A percentile compares a stretch with the other conserved stretches of the same genome.
Evolutionary conservation across 495 filamentous ascomycete species (phyloP).

Genomic region (Penicillium macrosclerotiorum): DNA sequence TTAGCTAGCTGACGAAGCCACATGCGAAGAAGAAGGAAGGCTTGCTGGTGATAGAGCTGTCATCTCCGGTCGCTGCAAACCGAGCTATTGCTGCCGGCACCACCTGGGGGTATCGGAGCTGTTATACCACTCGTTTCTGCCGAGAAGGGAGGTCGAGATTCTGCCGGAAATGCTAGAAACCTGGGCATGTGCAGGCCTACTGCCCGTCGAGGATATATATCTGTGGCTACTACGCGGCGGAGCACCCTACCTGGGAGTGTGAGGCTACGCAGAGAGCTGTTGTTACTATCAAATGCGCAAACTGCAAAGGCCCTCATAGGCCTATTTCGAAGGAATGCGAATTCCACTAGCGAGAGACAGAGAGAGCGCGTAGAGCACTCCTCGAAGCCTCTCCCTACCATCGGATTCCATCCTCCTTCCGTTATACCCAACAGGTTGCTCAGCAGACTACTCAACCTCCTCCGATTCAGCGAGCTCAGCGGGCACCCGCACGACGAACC

Average conservation of each 20-base stretch:
- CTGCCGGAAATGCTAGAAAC: slow-evolving; percentile 4
- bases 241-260: not conserved
- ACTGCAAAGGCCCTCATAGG: not conserved
- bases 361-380: not conserved
- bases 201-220: not conserved
- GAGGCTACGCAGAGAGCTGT: not conserved
- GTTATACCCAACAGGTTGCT: not conserved
- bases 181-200: slow-evolving; percentile 3
- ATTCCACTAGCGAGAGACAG: not conserved
- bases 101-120: slow-evolving; percentile 11
- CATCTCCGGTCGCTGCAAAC: slow-evolving; percentile 17
- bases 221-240: not conserved
- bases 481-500: not conserved
- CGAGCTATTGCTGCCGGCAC: slow-evolving; percentile 7
- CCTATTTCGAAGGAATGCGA: not conserved
- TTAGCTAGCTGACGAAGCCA: slow-evolving; percentile 8
- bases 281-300: not conserved
- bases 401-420: not conserved
- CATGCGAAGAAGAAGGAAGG: slow-evolving; percentile 6
- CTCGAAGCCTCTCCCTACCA: not conserved
- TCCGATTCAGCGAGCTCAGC: not conserved
- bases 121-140: not conserved
- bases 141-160: slow-evolving; percentile 6
- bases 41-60: slow-evolving; percentile 19
- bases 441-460: not conserved